Base-by-base conservation (phyloP, 1,139 yeast genomes). In the Pichia sp. region DNA sequence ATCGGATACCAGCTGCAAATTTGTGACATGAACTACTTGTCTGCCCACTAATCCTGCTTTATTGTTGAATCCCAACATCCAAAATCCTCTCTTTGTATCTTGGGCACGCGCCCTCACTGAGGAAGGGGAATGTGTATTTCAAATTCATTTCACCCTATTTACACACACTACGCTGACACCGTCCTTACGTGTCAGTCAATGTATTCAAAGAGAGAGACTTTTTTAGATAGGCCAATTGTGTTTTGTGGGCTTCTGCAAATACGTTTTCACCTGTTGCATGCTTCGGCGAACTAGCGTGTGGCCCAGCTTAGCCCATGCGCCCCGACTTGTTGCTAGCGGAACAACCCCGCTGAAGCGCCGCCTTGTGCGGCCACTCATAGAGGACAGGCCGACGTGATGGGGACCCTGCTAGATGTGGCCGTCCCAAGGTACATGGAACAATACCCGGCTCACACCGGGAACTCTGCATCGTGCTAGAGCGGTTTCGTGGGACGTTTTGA, bases 391-490 rank as follows among this genome's bases (percentile, higher is more conserved):
- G 4, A 7, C 16, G 16, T 38, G 41, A n/a, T 16, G 41, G 41
- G 5, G 31, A 15, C 11, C 30, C 16, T 36, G 7, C 31, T 30
- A 31, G 36, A 13, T 52, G 53, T 40, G 57, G 50, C 50, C 41
- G 38, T 45, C n/a, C 16, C 51, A 54, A 49, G 55, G 52, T 52
- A 54, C 57, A 54, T 42, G 40, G 42, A 47, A 42, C 57, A 54
- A 32, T 51, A 54, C 29, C 40, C 40, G 19, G 26, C n/a, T 29
- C 15, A 34, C 26, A 40, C 36, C 32, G 48, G 53, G 50, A 36
- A 44, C 49, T 52, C 55, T 52, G 42, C 55, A 46, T 46, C 47
- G 29, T 54, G 55, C 26, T 46, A 51, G 54, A 40, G 52, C 54
- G 44, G 16, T 46, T 48, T 41, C 15, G 16, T 34, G 34, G 42